phyloP scores from a whole-genome alignment of 352 stramenopile species.

The Pilasporangium apinafurcum region DNA sequence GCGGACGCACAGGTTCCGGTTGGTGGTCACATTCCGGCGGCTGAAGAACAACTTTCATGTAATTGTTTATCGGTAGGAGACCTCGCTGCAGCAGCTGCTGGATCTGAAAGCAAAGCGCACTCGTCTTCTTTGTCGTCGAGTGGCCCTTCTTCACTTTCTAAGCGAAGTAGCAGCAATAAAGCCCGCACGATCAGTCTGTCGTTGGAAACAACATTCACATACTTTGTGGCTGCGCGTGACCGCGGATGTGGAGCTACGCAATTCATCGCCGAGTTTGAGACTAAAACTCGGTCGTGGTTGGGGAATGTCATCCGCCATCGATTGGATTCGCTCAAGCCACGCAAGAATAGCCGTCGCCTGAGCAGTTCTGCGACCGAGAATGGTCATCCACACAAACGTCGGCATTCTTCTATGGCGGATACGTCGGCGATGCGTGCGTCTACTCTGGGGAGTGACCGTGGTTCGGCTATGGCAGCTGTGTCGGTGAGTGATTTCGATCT shows the following conservation, averaged over 20 bases:
- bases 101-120: constrained; percentile 8
- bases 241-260: constrained; percentile 32
- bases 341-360: constrained; percentile 40
- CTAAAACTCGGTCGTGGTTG: constrained; percentile 51
- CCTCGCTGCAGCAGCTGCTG: constrained; percentile 16
- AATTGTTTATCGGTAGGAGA: constrained; percentile 62
- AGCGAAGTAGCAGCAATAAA: constrained; percentile 62
- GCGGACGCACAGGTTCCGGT: constrained; percentile 34
- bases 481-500: constrained; percentile 84
- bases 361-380: constrained; percentile 11
- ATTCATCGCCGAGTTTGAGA: constrained; percentile 61
- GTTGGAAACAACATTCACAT: constrained; percentile 67
- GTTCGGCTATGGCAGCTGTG: constrained; percentile 22
- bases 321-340: constrained; percentile 57
- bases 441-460: constrained; percentile 30
- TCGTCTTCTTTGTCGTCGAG: constrained; percentile 13
- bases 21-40: constrained; percentile 35
- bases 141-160: constrained; percentile 27
- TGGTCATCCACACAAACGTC: neutral
- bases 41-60: constrained; percentile 56
- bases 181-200: constrained; percentile 67
- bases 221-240: constrained; percentile 57
- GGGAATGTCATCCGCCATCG: constrained; percentile 56
- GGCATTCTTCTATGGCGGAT: constrained; percentile 2
- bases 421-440: constrained; percentile 52